phyloP scores from a whole-genome alignment of 2,329 filamentous ascomycete genomes.

The Colletotrichum abscissum region DNA sequence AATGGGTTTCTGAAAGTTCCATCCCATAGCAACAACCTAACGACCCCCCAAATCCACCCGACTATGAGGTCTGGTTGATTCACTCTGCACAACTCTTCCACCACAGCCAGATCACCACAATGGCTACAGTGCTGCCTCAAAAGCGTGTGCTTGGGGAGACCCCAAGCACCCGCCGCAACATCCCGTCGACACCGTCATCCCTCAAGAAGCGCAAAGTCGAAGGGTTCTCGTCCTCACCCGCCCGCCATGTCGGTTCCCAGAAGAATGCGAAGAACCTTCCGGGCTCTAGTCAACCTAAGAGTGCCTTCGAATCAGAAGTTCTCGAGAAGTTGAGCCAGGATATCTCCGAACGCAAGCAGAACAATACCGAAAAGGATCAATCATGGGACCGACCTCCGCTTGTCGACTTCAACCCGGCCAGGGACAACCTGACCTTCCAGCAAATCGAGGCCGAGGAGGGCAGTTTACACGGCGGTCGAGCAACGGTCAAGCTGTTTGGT shows the following conservation, averaged over 20 bases:
- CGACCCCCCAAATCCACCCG: conserved; percentile 8
- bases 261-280: conserved; percentile 70
- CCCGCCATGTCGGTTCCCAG: conserved; percentile 71
- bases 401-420: conserved; percentile 63
- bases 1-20: conserved; percentile 24
- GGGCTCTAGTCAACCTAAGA: conserved; percentile 84
- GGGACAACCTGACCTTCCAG: conserved; percentile 86
- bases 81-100: background rate
- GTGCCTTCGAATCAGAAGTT: conserved; percentile 92
- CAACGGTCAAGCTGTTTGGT: conserved; percentile 91
- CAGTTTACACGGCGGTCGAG: conserved; percentile 77
- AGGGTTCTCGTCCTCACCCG: conserved; percentile 64
- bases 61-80: conserved; percentile 25
- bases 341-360: conserved; percentile 85
- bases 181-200: conserved; percentile 65
- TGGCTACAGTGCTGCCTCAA: conserved; percentile 70
- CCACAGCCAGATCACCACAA: conserved; percentile 41
- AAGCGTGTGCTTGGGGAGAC: conserved; percentile 80
- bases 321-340: conserved; percentile 97
- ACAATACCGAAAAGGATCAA: conserved; percentile 93
- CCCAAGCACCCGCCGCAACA: conserved; percentile 72
- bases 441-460: conserved; percentile 97
- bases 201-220: conserved; percentile 90
- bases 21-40: conserved; percentile 24
- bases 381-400: conserved; percentile 79